Conservation (phyloP, 352 stramenopile species). For the Thalassiosira mediterranea region DNA sequence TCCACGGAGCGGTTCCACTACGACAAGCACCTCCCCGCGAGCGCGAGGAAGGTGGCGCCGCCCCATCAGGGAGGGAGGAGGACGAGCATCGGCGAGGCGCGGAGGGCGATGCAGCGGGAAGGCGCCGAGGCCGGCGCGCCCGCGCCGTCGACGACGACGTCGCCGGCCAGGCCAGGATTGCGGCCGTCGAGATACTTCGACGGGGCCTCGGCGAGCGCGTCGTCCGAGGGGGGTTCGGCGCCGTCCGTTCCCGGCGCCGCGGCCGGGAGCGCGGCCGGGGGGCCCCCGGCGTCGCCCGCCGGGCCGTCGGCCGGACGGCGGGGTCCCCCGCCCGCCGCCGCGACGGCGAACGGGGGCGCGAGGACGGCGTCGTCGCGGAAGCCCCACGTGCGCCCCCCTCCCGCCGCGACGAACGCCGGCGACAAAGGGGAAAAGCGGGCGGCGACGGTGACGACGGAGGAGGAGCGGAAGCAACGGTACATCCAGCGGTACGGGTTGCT, state of each 20-base stretch:
- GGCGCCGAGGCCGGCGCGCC: not conserved
- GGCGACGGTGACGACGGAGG: slow-evolving; percentile 1
- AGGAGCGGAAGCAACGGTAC: slow-evolving; percentile 27
- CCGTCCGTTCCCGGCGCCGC: no score
- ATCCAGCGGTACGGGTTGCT: slow-evolving; percentile 22
- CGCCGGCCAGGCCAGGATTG: no score
- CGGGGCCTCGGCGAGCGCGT: no score
- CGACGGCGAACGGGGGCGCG: not conserved
- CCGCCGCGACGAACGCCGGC: not conserved
- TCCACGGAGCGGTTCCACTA: slow-evolving; percentile 18
- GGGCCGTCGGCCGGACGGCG: not conserved
- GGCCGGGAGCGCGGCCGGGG: not conserved
- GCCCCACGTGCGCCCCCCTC: not conserved
- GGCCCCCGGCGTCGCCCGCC: not conserved
- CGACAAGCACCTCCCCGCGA: slow-evolving; percentile 24
- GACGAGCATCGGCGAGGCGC: not conserved
- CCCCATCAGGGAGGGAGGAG: no score
- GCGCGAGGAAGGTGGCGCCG: slow-evolving; percentile 19
- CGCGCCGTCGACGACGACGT: not conserved
- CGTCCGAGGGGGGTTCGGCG: no score
- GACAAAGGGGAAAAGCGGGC: slow-evolving; percentile 1
- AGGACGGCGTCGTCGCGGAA: not conserved
- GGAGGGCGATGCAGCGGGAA: not conserved
- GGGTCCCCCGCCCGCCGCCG: not conserved
- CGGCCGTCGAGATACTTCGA: no score